Base-by-base conservation (phyloP, 2,329 filamentous ascomycete species). In the Colletotrichum siamense region DNA sequence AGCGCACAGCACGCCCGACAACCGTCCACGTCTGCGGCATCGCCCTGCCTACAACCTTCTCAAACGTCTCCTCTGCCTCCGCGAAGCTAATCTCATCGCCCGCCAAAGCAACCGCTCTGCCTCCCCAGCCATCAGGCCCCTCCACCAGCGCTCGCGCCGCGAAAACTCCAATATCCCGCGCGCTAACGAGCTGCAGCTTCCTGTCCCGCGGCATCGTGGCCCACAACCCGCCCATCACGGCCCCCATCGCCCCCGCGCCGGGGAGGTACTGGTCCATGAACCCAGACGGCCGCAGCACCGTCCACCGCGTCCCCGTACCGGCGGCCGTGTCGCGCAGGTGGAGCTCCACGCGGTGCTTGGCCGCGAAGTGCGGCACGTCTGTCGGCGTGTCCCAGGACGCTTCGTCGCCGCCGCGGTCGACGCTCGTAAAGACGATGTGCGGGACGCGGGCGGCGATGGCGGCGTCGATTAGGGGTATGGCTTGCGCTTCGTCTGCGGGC, bases 401-500 rank as follows among this genome's bases (percentile, higher is more conserved):
- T 3, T 79, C 69, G 26, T 81, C 78, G 10, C 80, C 80, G 12
- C 79, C 79, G 3, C 78, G 78, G 12, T 80, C 80, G 28, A 81
- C 78, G 22, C 78, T 79, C 6, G 76, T 77, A 16, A 81, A 80
- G 28, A 81, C 80, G 52, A 81, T 91, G 28, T 80, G 81, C 1
- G 80, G 76, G 8, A 82, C 66, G n/a, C 63, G 32, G 0, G 39
- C 13, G 26, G 74, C 64, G 4, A 76, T 24, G 2, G 79, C 79
- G 3, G 77, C 78, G 30, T 81, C 79, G n/a, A 82, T 79, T 0
- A 82, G 75, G 3, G 81, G 80, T 0, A 78, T 15, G 0, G 79
- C 79, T 13, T 81, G 81, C 1, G 55, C 67, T 22, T 82, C 80
- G 5, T 82, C 81, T 4, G 78, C 72, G 1, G 80, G 79, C 1